phyloP scores from a whole-genome alignment of 2,329 filamentous ascomycete genomes.

The Sporothrix sp. region DNA sequence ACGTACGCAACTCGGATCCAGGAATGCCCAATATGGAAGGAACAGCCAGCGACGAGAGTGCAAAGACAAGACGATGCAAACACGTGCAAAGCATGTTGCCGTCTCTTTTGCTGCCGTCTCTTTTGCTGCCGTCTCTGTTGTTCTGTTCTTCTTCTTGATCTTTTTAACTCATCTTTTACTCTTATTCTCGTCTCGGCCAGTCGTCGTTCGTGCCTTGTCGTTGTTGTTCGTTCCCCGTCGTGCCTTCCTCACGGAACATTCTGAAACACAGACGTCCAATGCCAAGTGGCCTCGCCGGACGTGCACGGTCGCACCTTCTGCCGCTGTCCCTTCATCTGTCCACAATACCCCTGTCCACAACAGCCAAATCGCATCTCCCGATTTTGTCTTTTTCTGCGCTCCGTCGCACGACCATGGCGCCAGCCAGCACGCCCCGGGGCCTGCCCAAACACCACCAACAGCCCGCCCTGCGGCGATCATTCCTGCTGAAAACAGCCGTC shows the following conservation, averaged over 20 bases:
- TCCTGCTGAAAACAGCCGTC: slow-evolving; percentile 34
- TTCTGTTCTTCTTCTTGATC: too few relatives aligned
- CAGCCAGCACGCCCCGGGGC: background rate
- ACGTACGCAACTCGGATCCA: too few relatives aligned
- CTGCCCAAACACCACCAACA: background rate
- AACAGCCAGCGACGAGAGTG: too few relatives aligned
- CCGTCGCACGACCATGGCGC: slow-evolving; percentile 3
- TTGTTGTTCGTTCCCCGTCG: background rate
- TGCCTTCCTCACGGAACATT: slow-evolving; percentile 10
- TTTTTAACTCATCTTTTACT: too few relatives aligned
- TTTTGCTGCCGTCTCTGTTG: too few relatives aligned
- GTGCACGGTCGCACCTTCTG: background rate
- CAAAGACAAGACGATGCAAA: too few relatives aligned
- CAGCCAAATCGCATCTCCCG: slow-evolving; percentile 4
- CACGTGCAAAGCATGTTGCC: too few relatives aligned
- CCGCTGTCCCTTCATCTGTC: slow-evolving; percentile 7
- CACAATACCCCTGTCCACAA: too few relatives aligned
- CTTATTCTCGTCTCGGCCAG: too few relatives aligned
- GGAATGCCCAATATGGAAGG: too few relatives aligned
- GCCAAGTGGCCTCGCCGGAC: background rate
- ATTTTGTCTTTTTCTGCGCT: background rate
- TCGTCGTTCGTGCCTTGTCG: too few relatives aligned
- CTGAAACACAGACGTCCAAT: slow-evolving; percentile 12
- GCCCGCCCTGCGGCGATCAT: slow-evolving; percentile 33
- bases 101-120: too few relatives aligned